phyloP scores from a whole-genome alignment of 805 yeast genomes.

The Lachancea dasiensis region DNA sequence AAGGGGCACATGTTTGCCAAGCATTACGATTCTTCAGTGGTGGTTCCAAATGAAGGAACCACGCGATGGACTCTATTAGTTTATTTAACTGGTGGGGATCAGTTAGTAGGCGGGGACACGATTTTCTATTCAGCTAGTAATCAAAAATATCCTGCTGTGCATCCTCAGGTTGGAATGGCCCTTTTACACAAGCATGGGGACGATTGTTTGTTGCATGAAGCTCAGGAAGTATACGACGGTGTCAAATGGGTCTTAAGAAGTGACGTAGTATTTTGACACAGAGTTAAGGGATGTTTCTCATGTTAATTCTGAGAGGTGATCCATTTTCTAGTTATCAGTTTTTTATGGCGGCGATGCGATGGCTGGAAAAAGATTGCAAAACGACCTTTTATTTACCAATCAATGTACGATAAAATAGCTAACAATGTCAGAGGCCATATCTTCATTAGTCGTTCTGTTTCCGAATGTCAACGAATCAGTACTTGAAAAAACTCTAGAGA shows the following conservation, averaged over 20 bases:
- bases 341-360: too few relatives aligned
- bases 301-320: too few relatives aligned
- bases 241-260: constrained; percentile 60
- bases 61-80: constrained; percentile 58
- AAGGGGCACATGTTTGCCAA: constrained; percentile 54
- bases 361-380: too few relatives aligned
- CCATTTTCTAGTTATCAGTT: too few relatives aligned
- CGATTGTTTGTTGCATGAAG: constrained; percentile 58
- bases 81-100: constrained; percentile 52
- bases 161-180: constrained; percentile 51
- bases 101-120: constrained; percentile 55
- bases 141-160: constrained; percentile 30
- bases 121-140: constrained; percentile 38
- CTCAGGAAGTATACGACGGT: constrained; percentile 44
- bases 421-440: background rate
- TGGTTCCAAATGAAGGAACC: constrained; percentile 32
- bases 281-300: too few relatives aligned
- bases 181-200: constrained; percentile 61
- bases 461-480: constrained; percentile 15
- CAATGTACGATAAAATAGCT: too few relatives aligned
- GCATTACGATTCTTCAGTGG: constrained; percentile 56
- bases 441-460: constrained; percentile 15
- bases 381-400: too few relatives aligned
- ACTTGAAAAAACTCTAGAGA: constrained; percentile 15
- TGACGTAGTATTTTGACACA: constrained; percentile 49